Conservation (phyloP, 2,329 filamentous ascomycete species). For the Pyricularia sp. region DNA sequence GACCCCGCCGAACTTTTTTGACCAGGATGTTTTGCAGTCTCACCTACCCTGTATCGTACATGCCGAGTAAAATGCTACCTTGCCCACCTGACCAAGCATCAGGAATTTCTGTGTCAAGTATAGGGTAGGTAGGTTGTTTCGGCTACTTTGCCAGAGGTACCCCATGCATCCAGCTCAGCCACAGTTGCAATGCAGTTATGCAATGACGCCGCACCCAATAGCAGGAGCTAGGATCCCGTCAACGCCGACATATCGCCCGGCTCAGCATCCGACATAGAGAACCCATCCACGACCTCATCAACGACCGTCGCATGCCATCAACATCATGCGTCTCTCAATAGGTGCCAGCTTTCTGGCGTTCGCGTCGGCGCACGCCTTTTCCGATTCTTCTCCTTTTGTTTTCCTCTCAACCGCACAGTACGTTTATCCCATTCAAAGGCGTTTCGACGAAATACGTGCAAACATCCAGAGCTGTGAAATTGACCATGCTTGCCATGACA, state of each 20-base stretch:
- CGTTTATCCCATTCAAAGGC: slow-evolving; percentile 16
- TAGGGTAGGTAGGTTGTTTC: neutral
- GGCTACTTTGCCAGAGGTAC: neutral
- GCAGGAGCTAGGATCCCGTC: neutral
- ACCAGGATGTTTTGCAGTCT: neutral
- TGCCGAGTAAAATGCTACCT: neutral
- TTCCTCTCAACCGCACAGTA: slow-evolving; percentile 78
- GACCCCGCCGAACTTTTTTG: slow-evolving; percentile 4
- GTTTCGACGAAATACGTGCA: neutral
- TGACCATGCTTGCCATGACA: slow-evolving; percentile 7
- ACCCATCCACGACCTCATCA: slow-evolving; percentile 7
- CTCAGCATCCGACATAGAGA: slow-evolving; percentile 1
- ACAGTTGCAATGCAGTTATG: neutral
- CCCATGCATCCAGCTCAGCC: neutral
- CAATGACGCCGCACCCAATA: slow-evolving; percentile 1
- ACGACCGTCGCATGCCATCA: slow-evolving; percentile 5
- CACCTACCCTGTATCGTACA: neutral
- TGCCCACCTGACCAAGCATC: neutral
- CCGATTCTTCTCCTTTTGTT: slow-evolving; percentile 79
- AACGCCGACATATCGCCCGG: neutral
- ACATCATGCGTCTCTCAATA: slow-evolving; percentile 40
- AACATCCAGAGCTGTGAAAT: neutral
- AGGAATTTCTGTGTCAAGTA: neutral
- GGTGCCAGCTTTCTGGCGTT: slow-evolving; percentile 39
- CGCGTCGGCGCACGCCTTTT: slow-evolving; percentile 56